Conservation (phyloP, 2,329 filamentous ascomycete genomes). For the Botrytis aclada region DNA sequence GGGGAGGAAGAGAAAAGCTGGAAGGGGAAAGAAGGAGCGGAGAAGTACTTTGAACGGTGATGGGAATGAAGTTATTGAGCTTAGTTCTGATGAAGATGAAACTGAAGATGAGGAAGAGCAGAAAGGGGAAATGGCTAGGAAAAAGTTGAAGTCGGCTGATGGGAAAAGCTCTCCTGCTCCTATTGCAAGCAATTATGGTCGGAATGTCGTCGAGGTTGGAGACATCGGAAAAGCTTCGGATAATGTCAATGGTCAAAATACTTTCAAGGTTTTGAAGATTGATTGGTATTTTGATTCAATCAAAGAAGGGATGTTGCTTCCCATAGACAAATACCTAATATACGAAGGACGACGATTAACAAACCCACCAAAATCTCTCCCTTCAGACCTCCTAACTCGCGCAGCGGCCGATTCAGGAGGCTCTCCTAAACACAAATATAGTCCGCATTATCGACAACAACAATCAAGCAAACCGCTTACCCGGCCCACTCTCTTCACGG, state of each 20-base stretch:
- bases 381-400: slow-evolving; percentile 24
- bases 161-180: neutral
- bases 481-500: slow-evolving; percentile 48
- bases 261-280: slow-evolving; percentile 55
- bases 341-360: slow-evolving; percentile 47
- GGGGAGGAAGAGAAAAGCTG: slow-evolving; percentile 3
- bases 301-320: slow-evolving; percentile 44
- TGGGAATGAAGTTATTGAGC: slow-evolving; percentile 26
- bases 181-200: neutral
- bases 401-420: slow-evolving; percentile 32
- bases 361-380: slow-evolving; percentile 2
- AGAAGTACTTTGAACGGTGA: slow-evolving; percentile 26
- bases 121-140: slow-evolving; percentile 11
- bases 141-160: slow-evolving; percentile 14
- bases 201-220: neutral
- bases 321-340: slow-evolving; percentile 50
- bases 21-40: slow-evolving; percentile 31
- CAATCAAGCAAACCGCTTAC: slow-evolving; percentile 25
- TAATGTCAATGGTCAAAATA: slow-evolving; percentile 23
- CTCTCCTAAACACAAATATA: slow-evolving; percentile 24
- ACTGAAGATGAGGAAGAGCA: slow-evolving; percentile 35
- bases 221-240: neutral
- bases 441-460: slow-evolving; percentile 20
- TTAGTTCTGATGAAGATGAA: slow-evolving; percentile 39
- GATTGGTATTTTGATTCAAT: slow-evolving; percentile 57